A percentile compares a stretch with the other conserved stretches of the same genome.
These are phyloP conservation scores for Vinca minor DNA, from an alignment of 257 asterid species.

Conservation along the genomic window DNA sequence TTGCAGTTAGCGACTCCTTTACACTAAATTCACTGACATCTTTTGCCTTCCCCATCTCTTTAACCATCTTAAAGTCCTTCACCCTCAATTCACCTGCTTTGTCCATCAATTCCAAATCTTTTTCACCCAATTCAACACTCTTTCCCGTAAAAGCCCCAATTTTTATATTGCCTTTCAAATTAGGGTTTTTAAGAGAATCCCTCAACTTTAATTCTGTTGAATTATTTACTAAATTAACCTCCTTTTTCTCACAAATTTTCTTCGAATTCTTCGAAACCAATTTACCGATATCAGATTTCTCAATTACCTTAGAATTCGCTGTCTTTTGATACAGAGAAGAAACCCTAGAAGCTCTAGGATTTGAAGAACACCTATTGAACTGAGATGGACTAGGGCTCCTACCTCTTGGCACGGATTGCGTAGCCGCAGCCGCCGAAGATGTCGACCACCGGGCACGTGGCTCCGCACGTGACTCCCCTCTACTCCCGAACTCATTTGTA, in stretches of 20 bases:
- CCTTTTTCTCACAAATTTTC: constrained; percentile 18
- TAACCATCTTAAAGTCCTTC: constrained; percentile 17
- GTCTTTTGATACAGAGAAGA: constrained; percentile 23
- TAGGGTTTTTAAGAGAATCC: constrained; percentile 20
- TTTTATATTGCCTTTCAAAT: constrained; percentile 18
- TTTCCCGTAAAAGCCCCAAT: constrained; percentile 18
- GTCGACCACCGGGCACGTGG: constrained; percentile 49
- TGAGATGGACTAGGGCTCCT: constrained; percentile 76
- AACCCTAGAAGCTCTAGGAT: constrained; percentile 36
- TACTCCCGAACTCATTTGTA: constrained; percentile 13
- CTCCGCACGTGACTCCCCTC: constrained; percentile 36
- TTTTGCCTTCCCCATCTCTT: constrained; percentile 25
- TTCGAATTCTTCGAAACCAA: constrained; percentile 11
- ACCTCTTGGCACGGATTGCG: constrained; percentile 45
- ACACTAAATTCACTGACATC: constrained; percentile 3
- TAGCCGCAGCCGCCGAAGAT: no score
- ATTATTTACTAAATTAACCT: constrained; percentile 18
- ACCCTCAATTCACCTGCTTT: not conserved
- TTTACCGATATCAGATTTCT: constrained; percentile 23
- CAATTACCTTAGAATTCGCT: constrained; percentile 23
- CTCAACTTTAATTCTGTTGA: constrained; percentile 14
- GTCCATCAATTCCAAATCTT: constrained; percentile 12
- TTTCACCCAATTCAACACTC: constrained; percentile 23
- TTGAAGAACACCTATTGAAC: constrained; percentile 34
- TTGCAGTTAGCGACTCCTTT: not conserved